Conservation (phyloP, 2,329 filamentous ascomycete species). For the Cephalotrichum gorgonifer region DNA sequence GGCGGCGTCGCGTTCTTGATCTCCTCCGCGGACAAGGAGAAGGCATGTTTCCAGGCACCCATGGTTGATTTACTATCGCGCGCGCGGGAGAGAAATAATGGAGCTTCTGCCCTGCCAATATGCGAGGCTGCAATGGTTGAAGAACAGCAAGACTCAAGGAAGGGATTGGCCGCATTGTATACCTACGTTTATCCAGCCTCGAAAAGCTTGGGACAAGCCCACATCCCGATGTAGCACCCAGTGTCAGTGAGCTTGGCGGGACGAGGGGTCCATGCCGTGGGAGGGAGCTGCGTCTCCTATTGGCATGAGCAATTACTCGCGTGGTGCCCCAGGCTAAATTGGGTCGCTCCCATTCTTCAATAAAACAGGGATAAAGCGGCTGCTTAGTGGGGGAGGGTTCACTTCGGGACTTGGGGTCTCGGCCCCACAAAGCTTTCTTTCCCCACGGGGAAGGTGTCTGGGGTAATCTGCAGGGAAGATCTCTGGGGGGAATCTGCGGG, state of each 20-base stretch:
- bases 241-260: neutral
- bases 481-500: neutral
- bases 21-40: conserved; percentile 11
- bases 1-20: conserved; percentile 10
- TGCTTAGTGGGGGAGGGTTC: neutral
- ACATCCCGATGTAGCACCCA: neutral
- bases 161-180: neutral
- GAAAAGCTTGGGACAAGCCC: neutral
- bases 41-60: conserved; percentile 11
- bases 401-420: neutral
- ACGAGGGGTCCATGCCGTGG: neutral
- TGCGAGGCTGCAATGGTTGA: neutral
- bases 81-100: neutral
- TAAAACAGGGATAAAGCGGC: neutral
- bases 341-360: neutral
- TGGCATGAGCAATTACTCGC: neutral
- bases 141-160: neutral
- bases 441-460: neutral
- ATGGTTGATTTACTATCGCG: neutral
- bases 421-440: neutral
- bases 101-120: neutral
- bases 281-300: neutral
- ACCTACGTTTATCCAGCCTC: neutral
- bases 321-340: neutral
- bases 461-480: neutral